Percentiles rank a stretch among this genome's conserved stretches.
Evolutionary conservation across 805 yeast species (phyloP).

Genomic region (Candida chauliodis): DNA sequence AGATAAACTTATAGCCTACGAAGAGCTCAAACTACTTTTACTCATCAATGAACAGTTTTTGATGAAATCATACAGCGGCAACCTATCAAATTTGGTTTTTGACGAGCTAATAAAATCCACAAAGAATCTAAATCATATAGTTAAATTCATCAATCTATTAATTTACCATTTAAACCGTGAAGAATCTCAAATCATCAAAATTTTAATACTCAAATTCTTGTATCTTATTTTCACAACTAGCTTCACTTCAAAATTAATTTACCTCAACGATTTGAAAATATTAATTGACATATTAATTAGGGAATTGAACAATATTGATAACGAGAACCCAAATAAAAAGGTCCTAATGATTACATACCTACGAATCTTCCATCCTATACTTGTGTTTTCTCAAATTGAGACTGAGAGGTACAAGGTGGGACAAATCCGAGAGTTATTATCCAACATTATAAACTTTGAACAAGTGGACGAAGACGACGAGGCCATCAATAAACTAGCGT

Average conservation of each 20-base stretch:
- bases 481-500: constrained; percentile 28
- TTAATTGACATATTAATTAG: constrained; percentile 79
- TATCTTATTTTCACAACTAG: constrained; percentile 70
- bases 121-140: constrained; percentile 33
- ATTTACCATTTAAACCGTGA: constrained; percentile 69
- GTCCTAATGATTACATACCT: constrained; percentile 48
- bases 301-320: constrained; percentile 68
- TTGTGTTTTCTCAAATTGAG: constrained; percentile 61
- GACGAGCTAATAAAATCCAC: constrained; percentile 44
- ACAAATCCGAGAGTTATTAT: constrained; percentile 50
- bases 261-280: constrained; percentile 80
- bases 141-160: constrained; percentile 64
- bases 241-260: constrained; percentile 62
- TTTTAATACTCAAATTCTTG: constrained; percentile 74
- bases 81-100: constrained; percentile 49
- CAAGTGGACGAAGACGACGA: constrained; percentile 15
- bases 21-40: constrained; percentile 66
- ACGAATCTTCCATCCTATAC: constrained; percentile 68
- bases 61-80: constrained; percentile 46
- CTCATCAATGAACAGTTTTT: constrained; percentile 86
- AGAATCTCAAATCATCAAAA: constrained; percentile 64
- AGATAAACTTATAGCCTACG: constrained; percentile 49
- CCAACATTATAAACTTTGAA: constrained; percentile 37
- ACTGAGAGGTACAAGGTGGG: constrained; percentile 54
- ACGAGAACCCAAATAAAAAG: constrained; percentile 43